A percentile compares a stretch with the other conserved stretches of the same genome.
Evolutionary conservation across 768 basidiomycete genomes (phyloP).

Genomic region (Neoboletus brunneissimus): DNA sequence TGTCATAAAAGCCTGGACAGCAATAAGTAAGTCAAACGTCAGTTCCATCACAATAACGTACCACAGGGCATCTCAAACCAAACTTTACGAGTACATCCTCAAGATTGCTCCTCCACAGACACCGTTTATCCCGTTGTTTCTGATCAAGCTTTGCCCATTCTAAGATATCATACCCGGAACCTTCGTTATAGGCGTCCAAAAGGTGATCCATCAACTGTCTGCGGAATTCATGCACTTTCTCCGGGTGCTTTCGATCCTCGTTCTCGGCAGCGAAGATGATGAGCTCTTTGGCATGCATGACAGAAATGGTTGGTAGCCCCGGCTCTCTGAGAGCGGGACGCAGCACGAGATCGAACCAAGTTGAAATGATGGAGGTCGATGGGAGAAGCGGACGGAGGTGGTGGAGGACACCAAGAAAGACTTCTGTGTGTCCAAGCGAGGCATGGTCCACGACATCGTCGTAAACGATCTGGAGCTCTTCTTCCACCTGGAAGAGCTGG

Average conservation of each 20-base stretch:
- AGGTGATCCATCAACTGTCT: constrained; percentile 69
- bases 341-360: constrained; percentile 79
- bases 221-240: constrained; percentile 64
- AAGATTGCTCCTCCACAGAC: constrained; percentile 74
- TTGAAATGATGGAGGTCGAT: constrained; percentile 63
- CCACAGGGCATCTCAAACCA: constrained; percentile 61
- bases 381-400: constrained; percentile 62
- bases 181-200: constrained; percentile 73
- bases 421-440: constrained; percentile 57
- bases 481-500: constrained; percentile 52
- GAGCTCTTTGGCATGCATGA: constrained; percentile 69
- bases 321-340: constrained; percentile 78
- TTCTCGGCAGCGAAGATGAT: constrained; percentile 58
- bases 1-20: constrained; percentile 61
- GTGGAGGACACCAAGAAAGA: constrained; percentile 64
- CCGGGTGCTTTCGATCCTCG: constrained; percentile 41
- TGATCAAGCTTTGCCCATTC: constrained; percentile 71
- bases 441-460: constrained; percentile 63
- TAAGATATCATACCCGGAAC: constrained; percentile 66
- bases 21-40: constrained; percentile 7
- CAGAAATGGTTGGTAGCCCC: constrained; percentile 53
- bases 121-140: constrained; percentile 55
- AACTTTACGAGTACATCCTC: constrained; percentile 71
- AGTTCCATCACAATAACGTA: constrained; percentile 37
- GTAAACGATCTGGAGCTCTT: constrained; percentile 64